Base-by-base conservation (phyloP, 2,329 filamentous ascomycete species). In the Cladosporium phlei region DNA sequence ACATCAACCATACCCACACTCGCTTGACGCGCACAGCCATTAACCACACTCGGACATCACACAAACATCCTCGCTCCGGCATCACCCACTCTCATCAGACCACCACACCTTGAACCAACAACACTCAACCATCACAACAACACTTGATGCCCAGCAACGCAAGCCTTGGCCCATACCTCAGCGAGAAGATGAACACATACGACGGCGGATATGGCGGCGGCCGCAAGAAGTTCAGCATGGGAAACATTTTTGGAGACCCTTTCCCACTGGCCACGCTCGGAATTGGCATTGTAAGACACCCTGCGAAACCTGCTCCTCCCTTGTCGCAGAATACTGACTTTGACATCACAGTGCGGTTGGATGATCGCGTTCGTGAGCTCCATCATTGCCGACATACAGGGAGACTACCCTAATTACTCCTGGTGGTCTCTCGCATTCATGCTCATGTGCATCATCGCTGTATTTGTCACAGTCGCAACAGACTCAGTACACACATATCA, bases 181-280 rank as follows among this genome's bases (percentile, higher is more conserved):
- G 27, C 35, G 35, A 47, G 35, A 47, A 47, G 37, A 47, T 47
- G 45, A 29, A 47, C 29, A 22, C 33, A 35, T 47, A 47, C 37
- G 32, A 47, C 14, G 33, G 35, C 14, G 16, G 24, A 30, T 32
- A 34, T 21, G 44, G 44, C 37, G 45, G 45, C 19, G 33, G 45
- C 16, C 25, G 33, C 24, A 47, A 47, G 37, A 47, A 47, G 45
- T 83, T 95, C 68, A 85, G 80, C 67, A 69, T 90, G 68, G 86
- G 86, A 65, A 94, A 96, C 70, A 89, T 98, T 59, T 77, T 96
- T 52, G 93, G 93, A 60, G 91, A 98, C 70, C 93, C 93, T 5
- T 97, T 98, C 69, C 90, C 91, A 50, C 79, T 98, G 51, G 89
- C 90, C 46, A 97, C 93, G 27, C 81, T 95, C 54, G 96, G 91